These are phyloP conservation scores for Lipomyces orientalis DNA, from an alignment of 805 yeast species.

Conservation along the genomic window DNA sequence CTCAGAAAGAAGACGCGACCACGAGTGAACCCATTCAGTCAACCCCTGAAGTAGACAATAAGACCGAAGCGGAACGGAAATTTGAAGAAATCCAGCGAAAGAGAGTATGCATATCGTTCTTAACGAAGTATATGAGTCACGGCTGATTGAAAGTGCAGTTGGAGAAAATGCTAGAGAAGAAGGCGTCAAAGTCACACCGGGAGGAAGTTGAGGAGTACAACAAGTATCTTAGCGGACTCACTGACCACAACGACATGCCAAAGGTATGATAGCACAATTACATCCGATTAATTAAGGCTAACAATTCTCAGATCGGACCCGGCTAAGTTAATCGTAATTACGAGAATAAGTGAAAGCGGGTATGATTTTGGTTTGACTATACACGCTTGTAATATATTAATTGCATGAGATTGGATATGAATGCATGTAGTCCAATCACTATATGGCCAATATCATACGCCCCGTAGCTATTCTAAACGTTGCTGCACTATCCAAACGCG, in stretches of 20 bases:
- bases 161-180: constrained; percentile 34
- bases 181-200: constrained; percentile 39
- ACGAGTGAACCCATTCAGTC: background rate
- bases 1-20: background rate
- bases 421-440: background rate
- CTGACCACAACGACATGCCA: constrained; percentile 43
- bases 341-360: background rate
- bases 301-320: constrained; percentile 27
- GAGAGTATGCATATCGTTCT: constrained; percentile 30
- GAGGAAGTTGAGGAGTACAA: constrained; percentile 41
- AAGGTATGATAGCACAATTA: constrained; percentile 22
- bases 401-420: background rate
- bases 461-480: constrained; percentile 18
- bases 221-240: constrained; percentile 37
- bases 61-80: constrained; percentile 37
- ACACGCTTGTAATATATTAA: background rate
- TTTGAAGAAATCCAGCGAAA: constrained; percentile 39
- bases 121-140: background rate
- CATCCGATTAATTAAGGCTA: background rate
- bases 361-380: background rate
- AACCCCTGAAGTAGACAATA: constrained; percentile 1
- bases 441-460: background rate
- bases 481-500: constrained; percentile 63
- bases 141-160: constrained; percentile 13
- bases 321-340: constrained; percentile 16